Conservation (phyloP, 1,284 basidiomycete genomes). For the Gastroboletus turbinatus region DNA sequence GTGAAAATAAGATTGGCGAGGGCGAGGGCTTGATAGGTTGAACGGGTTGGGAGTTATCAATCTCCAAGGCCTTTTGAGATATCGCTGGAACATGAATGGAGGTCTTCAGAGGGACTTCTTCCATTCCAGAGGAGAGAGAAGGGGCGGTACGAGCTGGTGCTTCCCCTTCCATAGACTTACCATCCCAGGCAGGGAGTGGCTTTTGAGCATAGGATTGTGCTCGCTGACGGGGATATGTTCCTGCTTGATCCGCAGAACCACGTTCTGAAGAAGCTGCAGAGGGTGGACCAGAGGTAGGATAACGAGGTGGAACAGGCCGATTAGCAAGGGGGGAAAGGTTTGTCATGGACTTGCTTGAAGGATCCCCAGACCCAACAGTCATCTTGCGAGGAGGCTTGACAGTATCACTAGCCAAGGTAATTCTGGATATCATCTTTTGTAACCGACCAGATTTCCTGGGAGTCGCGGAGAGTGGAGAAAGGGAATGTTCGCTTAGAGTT, state of each 20-base stretch:
- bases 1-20: slow-evolving; percentile 5
- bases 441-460: slow-evolving; percentile 60
- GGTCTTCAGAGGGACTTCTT: neutral
- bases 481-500: slow-evolving; percentile 30
- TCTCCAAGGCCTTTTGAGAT: slow-evolving; percentile 10
- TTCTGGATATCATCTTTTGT: slow-evolving; percentile 76
- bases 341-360: slow-evolving; percentile 37
- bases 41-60: slow-evolving; percentile 2
- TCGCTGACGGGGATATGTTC: slow-evolving; percentile 22
- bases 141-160: slow-evolving; percentile 3
- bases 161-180: slow-evolving; percentile 17
- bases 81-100: slow-evolving; percentile 1
- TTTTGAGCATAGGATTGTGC: slow-evolving; percentile 34
- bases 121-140: slow-evolving; percentile 7
- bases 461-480: slow-evolving; percentile 41
- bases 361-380: slow-evolving; percentile 26
- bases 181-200: slow-evolving; percentile 28
- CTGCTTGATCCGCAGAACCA: slow-evolving; percentile 23
- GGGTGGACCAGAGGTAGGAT: slow-evolving; percentile 25
- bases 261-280: slow-evolving; percentile 45
- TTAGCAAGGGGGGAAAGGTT: slow-evolving; percentile 53
- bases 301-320: slow-evolving; percentile 55
- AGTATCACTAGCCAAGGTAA: slow-evolving; percentile 51
- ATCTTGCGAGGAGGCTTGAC: slow-evolving; percentile 31
- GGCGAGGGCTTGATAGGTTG: slow-evolving; percentile 3